These are phyloP conservation scores for Penicillium goetzii DNA, from an alignment of 495 filamentous ascomycete genomes.

Conservation along the genomic window DNA sequence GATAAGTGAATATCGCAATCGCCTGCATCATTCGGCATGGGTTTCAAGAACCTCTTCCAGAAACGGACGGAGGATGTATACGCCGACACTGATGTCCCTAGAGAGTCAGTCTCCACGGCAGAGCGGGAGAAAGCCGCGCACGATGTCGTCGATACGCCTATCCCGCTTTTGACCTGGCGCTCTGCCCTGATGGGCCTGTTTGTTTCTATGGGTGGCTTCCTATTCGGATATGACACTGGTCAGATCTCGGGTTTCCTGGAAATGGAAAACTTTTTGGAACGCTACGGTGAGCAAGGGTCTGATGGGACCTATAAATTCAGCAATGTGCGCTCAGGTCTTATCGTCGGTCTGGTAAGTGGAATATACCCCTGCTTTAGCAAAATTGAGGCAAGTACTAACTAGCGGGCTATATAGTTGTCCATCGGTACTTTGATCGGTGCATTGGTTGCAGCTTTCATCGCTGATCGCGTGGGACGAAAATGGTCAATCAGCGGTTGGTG, in stretches of 20 bases:
- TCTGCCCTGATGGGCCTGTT: slow-evolving; percentile 52
- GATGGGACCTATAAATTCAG: slow-evolving; percentile 42
- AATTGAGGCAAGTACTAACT: neutral
- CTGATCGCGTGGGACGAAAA: slow-evolving; percentile 56
- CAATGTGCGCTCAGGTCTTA: slow-evolving; percentile 52
- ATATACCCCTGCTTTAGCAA: neutral
- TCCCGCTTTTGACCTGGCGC: slow-evolving; percentile 43
- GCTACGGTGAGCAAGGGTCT: slow-evolving; percentile 38
- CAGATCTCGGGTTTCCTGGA: slow-evolving; percentile 59
- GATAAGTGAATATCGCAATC: neutral
- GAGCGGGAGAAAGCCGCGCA: slow-evolving; percentile 28
- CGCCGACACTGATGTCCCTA: slow-evolving; percentile 9
- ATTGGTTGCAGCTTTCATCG: slow-evolving; percentile 57
- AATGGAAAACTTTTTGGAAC: slow-evolving; percentile 52
- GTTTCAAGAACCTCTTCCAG: slow-evolving; percentile 28
- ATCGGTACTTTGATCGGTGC: slow-evolving; percentile 71
- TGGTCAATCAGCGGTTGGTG: slow-evolving; percentile 57
- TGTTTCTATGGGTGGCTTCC: slow-evolving; percentile 69
- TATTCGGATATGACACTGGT: slow-evolving; percentile 51
- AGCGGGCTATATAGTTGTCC: slow-evolving; percentile 43
- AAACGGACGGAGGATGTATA: slow-evolving; percentile 25
- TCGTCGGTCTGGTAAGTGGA: slow-evolving; percentile 46
- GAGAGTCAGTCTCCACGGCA: slow-evolving; percentile 29
- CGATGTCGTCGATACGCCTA: slow-evolving; percentile 36
- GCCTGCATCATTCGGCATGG: slow-evolving; percentile 13